Percentiles rank a stretch among this genome's conserved stretches.
Conservation (phyloP, 1,139 yeast species). For the Debaryomycetaceae sp. region DNA sequence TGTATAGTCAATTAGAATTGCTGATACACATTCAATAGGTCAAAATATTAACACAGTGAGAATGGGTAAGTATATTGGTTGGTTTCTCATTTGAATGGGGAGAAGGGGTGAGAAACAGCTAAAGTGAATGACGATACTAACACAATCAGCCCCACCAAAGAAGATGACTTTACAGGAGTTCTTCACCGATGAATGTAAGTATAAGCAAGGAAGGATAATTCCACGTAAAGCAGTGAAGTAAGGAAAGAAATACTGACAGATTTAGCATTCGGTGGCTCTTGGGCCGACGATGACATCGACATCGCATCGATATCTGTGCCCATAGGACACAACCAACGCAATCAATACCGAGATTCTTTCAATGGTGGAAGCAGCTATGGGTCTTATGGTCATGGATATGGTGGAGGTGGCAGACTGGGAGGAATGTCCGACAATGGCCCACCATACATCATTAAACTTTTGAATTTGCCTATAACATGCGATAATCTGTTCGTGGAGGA, state of each 20-base stretch:
- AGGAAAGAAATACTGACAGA: conserved; percentile 16
- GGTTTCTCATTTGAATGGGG: background rate
- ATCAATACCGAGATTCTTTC: conserved; percentile 5
- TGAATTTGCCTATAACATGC: conserved; percentile 45
- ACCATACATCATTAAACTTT: conserved; percentile 56
- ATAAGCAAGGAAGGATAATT: conserved; percentile 3
- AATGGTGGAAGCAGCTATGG: conserved; percentile 5
- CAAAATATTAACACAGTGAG: conserved; percentile 1
- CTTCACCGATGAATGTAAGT: conserved; percentile 51
- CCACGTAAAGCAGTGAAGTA: background rate
- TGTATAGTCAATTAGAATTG: background rate
- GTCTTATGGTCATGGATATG: conserved; percentile 7
- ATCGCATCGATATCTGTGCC: conserved; percentile 63
- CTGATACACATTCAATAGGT: background rate
- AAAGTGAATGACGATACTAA: conserved; percentile 8
- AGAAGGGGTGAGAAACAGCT: background rate
- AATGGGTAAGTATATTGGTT: conserved; percentile 4
- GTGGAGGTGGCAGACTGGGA: conserved; percentile 9
- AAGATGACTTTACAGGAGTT: conserved; percentile 54
- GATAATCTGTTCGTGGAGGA: conserved; percentile 39
- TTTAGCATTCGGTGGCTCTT: conserved; percentile 53
- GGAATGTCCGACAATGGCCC: conserved; percentile 34
- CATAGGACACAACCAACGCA: conserved; percentile 25
- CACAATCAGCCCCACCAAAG: conserved; percentile 31
- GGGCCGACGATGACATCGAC: conserved; percentile 80